A percentile compares a stretch with the other conserved stretches of the same genome.
Evolutionary conservation across 1,284 basidiomycete genomes (phyloP).

Genomic region (Sphaerobolus stellatus): DNA sequence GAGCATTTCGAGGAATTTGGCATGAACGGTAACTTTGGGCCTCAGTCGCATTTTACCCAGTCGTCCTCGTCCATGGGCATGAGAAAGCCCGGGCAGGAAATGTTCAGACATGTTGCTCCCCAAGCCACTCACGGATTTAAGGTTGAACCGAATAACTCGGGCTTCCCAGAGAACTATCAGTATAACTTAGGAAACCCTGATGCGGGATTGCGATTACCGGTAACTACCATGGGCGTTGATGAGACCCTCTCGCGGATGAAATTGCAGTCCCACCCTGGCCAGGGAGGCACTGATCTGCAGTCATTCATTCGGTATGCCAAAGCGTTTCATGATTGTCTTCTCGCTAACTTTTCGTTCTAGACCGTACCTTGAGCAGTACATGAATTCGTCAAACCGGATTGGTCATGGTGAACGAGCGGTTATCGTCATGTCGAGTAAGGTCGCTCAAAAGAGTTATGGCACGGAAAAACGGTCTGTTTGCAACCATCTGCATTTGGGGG

Average conservation of each 20-base stretch:
- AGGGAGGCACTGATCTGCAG: slow-evolving; percentile 70
- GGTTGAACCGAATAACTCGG: slow-evolving; percentile 7
- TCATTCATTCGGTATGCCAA: slow-evolving; percentile 69
- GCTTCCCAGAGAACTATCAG: slow-evolving; percentile 14
- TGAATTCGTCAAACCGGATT: slow-evolving; percentile 81
- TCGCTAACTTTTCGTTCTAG: slow-evolving; percentile 34
- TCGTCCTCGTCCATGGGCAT: slow-evolving; percentile 46
- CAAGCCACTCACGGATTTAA: slow-evolving; percentile 62
- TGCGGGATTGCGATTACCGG: slow-evolving; percentile 55
- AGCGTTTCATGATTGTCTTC: neutral
- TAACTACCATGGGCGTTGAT: slow-evolving; percentile 43
- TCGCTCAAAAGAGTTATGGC: slow-evolving; percentile 96
- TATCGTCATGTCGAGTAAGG: slow-evolving; percentile 94
- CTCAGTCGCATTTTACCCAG: slow-evolving; percentile 46
- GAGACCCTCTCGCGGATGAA: slow-evolving; percentile 64
- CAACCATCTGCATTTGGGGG: neutral
- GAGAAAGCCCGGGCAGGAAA: slow-evolving; percentile 43
- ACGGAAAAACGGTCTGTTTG: slow-evolving; percentile 81
- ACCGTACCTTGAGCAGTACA: slow-evolving; percentile 81
- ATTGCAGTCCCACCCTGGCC: slow-evolving; percentile 53
- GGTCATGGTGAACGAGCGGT: slow-evolving; percentile 91
- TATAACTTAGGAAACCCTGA: slow-evolving; percentile 43
- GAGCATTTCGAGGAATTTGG: slow-evolving; percentile 61
- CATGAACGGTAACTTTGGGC: slow-evolving; percentile 1
- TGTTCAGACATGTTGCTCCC: slow-evolving; percentile 64